phyloP scores from a whole-genome alignment of 768 basidiomycete genomes.

The Tricholoma saponaceum region DNA sequence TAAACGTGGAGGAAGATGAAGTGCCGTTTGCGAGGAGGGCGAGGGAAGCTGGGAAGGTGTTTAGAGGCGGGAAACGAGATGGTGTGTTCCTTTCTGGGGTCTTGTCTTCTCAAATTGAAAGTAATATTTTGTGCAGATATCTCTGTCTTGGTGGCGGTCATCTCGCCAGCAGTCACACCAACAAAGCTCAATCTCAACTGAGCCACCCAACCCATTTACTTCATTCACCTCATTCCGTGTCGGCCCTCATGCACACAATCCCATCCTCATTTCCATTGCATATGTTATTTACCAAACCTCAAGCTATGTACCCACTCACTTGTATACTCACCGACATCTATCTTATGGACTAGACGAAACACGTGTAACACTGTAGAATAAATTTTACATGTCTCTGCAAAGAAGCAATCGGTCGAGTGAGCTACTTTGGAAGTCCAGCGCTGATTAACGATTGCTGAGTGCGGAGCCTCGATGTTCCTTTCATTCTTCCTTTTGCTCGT shows the following conservation, averaged over 20 bases:
- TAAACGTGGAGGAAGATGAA: conserved; percentile 34
- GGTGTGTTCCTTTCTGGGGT: conserved; percentile 37
- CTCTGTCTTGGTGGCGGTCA: conserved; percentile 36
- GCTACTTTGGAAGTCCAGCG: too few species aligned
- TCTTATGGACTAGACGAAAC: not conserved
- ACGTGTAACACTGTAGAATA: not conserved
- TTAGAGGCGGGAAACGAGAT: conserved; percentile 82
- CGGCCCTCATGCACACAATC: not conserved
- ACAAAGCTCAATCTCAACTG: not conserved
- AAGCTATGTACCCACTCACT: not conserved
- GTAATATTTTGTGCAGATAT: conserved; percentile 26
- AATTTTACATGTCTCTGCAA: not conserved
- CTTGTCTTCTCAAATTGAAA: not conserved
- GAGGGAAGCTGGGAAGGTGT: conserved; percentile 64
- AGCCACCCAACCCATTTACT: not conserved
- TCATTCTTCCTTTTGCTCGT: too few species aligned
- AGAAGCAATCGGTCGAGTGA: too few species aligned
- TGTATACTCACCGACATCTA: not conserved
- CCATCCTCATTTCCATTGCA: not conserved
- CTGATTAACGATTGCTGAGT: too few species aligned
- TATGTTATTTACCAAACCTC: too few species aligned
- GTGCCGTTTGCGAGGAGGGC: conserved; percentile 86
- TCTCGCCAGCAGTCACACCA: conserved; percentile 18
- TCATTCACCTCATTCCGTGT: not conserved
- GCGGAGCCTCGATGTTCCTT: too few species aligned